These are phyloP conservation scores for Fabrea salina DNA, from an alignment of 169 alveolate species.

Conservation along the genomic window DNA sequence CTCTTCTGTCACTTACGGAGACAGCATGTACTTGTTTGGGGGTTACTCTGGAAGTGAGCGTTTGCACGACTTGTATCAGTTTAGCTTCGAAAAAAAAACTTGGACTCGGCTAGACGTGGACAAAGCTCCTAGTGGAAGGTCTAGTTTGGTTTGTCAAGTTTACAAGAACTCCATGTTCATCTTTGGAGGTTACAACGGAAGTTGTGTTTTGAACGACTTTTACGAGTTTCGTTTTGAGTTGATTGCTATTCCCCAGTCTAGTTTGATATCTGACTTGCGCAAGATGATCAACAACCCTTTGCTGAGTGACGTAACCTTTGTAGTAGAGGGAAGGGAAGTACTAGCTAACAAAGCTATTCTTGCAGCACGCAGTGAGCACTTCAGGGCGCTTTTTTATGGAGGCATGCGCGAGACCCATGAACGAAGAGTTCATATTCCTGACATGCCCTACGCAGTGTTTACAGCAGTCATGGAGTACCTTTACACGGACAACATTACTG, in stretches of 20 bases:
- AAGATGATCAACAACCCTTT: conserved; percentile 37
- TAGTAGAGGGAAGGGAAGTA: conserved; percentile 44
- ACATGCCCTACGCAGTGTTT: conserved; percentile 51
- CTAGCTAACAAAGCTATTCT: conserved; percentile 47
- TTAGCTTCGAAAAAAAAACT: conserved; percentile 49
- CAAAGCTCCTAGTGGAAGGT: conserved; percentile 81
- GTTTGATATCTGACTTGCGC: conserved; percentile 32
- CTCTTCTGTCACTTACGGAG: conserved; percentile 76
- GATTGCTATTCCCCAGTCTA: conserved; percentile 46
- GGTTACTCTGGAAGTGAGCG: conserved; percentile 86
- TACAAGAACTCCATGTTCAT: conserved; percentile 64
- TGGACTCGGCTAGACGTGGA: conserved; percentile 68
- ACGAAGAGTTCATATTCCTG: conserved; percentile 26
- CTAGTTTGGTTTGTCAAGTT: conserved; percentile 75
- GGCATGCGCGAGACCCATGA: conserved; percentile 50
- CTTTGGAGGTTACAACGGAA: conserved; percentile 82
- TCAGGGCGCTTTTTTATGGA: conserved; percentile 56
- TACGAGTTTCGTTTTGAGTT: conserved; percentile 60
- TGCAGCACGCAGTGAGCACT: conserved; percentile 45
- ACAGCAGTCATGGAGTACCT: conserved; percentile 64
- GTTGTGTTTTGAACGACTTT: conserved; percentile 72
- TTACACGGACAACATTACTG: conserved; percentile 71
- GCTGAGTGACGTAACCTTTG: conserved; percentile 42
- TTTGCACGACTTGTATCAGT: conserved; percentile 83
- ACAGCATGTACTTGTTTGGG: conserved; percentile 81